Evolutionary conservation across 345 rosid genomes (phyloP).

Genomic region (Corchorus olitorius): DNA sequence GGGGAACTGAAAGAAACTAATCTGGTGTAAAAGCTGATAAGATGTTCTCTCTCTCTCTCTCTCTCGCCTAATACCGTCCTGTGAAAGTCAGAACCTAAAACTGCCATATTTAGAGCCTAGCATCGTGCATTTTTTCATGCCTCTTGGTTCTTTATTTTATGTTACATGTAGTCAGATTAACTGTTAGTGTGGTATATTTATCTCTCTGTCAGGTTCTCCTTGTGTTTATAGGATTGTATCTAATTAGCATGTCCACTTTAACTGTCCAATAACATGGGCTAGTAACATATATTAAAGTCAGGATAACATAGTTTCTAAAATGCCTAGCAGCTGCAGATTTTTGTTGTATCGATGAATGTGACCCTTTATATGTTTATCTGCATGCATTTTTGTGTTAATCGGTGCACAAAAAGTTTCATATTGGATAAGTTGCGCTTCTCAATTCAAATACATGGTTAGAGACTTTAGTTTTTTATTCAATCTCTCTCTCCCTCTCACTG

Average conservation of each 20-base stretch:
- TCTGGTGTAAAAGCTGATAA: not conserved
- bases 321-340: not conserved
- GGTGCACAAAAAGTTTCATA: not conserved
- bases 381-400: not conserved
- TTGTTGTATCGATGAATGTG: not conserved
- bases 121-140: not conserved
- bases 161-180: not conserved
- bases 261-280: not conserved
- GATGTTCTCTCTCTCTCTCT: not conserved
- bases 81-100: not conserved
- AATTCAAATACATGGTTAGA: not conserved
- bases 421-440: conserved; percentile 1
- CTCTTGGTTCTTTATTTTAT: not conserved
- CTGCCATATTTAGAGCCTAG: not conserved
- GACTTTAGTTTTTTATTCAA: not conserved
- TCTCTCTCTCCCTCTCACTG: not conserved
- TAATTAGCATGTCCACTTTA: not conserved
- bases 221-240: not conserved
- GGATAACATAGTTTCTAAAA: not conserved
- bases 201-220: not conserved
- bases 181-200: not conserved
- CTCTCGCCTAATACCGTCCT: not conserved
- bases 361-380: not conserved
- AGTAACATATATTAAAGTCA: not conserved
- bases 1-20: not conserved